Evolutionary conservation across 2,329 filamentous ascomycete genomes (phyloP), one percentile per base, ranked within the genome.

Genomic region (Phialemoniopsis sp.): DNA sequence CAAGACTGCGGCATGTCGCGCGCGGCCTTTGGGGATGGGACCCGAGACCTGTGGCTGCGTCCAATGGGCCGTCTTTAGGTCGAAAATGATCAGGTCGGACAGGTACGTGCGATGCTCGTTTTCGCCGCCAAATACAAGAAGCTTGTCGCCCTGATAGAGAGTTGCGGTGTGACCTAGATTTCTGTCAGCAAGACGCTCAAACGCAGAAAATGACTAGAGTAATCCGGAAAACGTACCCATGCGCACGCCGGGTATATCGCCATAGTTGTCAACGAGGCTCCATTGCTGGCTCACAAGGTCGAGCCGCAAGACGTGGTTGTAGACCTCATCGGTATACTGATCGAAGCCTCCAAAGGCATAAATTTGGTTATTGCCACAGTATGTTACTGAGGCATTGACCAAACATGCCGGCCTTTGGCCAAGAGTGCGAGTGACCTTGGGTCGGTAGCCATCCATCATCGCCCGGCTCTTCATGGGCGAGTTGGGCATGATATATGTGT

Each of bases 321-420:
- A 98, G 14, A 98, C 87, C 69, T 98, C 93, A 60, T 98, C 93
- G 1, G 93, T 98, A 59, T 95, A 97, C 63, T 97, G 91, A 58
- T 98, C 93, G 57, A 98, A 98, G 14, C 93, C 93, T 32, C 93
- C 93, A 70, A 98, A 98, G 10, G 91, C 93, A 64, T 94, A 97
- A 53, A 98, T 97, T 63, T 93, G 83, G 60, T 97, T 93, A 66
- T 95, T 93, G 43, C 90, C 90, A 56, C 93, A 95, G 62, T 95
- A 96, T n/a, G 93, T 98, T 44, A 97, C 91, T 1, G 93, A 97
- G 38, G 93, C 93, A 70, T 98, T 98, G 50, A 98, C 91, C 36
- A 98, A 75, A 58, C 91, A 97, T 29, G 93, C 90, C 29, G 93
- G 93, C 49, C 90, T 80, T 64, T 88, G 82, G 34, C 86, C 86